Evolutionary conservation across 495 filamentous ascomycete species (phyloP), one percentile per base, ranked within the genome.

Genomic region (Aspergillus cavernicola): DNA sequence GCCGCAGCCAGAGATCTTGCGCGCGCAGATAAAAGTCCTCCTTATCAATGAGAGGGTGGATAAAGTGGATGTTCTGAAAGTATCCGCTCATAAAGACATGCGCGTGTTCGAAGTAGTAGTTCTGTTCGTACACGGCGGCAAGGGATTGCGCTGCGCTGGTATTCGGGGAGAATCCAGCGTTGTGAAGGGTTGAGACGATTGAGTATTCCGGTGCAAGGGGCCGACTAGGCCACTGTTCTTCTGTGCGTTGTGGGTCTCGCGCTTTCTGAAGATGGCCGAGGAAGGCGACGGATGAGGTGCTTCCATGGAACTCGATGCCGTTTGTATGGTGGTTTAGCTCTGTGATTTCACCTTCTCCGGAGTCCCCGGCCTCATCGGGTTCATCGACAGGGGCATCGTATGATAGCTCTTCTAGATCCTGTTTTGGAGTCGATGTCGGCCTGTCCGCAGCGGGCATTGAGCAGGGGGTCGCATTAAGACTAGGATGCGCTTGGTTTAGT

Each of bases 21-120:
- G 69, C 65, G n/a, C 68, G 71, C 12, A 61, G 29, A 9, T 65
- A 47, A 24, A 72, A 72, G 33, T 66, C 64, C 22, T 72, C 69
- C 53, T 71, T 74, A 40, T 74, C 69, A 38, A 74, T 69, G 1
- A 74, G 60, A 18, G 71, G 71, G 20, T 74, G 69, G 26, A 74
- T 67, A 42, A 70, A 71, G 38, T 74, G 71, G 5, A 74, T 66
- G 43, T 71, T 71, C 50, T 71, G 67, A 40, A 74, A 74, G 55
- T 74, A 74, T 6, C 69, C 71, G 56, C 67, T 71, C 60, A 74
- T 74, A 29, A 74, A 74, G 1, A 67, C 52, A 56, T 74, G 68
- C 1, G 71, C 71, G 19, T 71, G 65, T 9, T 71, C 69, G 22
- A 74, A 71, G 37, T 74, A 72, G 40, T 68, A 74, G 24, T 71